phyloP scores from a whole-genome alignment of 371 early-diverging fungal genomes.

The Phascolomyces articulosus region DNA sequence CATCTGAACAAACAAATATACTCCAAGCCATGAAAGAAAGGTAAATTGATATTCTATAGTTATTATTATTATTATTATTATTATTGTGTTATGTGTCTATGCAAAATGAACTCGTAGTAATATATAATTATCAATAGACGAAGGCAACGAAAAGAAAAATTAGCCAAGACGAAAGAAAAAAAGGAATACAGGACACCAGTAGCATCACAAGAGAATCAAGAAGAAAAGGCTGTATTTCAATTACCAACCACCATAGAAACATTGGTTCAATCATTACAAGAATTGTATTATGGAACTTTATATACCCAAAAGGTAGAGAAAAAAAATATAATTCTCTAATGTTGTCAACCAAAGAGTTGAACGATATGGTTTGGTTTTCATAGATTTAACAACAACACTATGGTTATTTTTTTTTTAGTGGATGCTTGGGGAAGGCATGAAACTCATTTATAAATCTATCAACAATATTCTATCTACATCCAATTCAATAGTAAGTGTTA shows the following conservation, averaged over 20 bases:
- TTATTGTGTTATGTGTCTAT: no score
- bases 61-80: no score
- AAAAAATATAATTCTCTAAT: not conserved
- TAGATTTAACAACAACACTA: not conserved
- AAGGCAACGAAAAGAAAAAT: not conserved
- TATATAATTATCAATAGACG: not conserved
- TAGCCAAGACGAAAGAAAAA: not conserved
- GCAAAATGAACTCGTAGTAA: no score
- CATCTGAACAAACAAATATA: not conserved
- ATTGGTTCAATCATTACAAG: not conserved
- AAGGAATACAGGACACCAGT: not conserved
- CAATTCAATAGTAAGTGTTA: conserved; percentile 1
- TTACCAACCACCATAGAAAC: not conserved
- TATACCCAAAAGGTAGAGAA: conserved; percentile 5
- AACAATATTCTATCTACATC: not conserved
- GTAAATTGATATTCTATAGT: not conserved
- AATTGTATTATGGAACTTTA: conserved; percentile 3
- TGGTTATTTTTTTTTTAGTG: not conserved
- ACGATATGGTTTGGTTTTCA: no score
- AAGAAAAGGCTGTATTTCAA: not conserved
- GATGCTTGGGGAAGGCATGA: conserved; percentile 2
- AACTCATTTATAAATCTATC: conserved; percentile 6
- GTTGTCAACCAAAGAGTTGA: no score
- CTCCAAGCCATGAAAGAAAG: conserved; percentile 2
- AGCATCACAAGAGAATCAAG: not conserved